A percentile compares a stretch with the other conserved stretches of the same genome.
Evolutionary conservation across 805 yeast species (phyloP).

Genomic region (Starmerella etchellsii): DNA sequence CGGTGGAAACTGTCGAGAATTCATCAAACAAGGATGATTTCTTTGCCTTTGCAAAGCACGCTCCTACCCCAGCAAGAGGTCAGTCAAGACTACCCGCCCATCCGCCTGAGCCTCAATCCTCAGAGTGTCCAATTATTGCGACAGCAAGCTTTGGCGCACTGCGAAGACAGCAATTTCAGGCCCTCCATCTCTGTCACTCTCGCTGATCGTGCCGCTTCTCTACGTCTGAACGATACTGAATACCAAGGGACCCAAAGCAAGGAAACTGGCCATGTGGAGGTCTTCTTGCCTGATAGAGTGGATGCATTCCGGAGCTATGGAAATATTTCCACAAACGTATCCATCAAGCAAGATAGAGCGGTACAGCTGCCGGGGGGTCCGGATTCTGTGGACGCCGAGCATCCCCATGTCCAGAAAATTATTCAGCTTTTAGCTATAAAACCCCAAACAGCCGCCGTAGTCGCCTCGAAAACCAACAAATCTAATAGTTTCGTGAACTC

Average conservation of each 20-base stretch:
- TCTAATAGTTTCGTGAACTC: slow-evolving; percentile 6
- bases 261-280: slow-evolving; percentile 20
- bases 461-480: slow-evolving; percentile 7
- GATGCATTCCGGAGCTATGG: slow-evolving; percentile 14
- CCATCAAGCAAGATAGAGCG: slow-evolving; percentile 9
- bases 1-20: no score
- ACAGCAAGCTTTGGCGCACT: not conserved
- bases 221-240: slow-evolving; percentile 12
- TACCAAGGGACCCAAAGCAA: slow-evolving; percentile 12
- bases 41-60: not conserved
- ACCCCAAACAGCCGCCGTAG: slow-evolving; percentile 4
- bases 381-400: slow-evolving; percentile 2
- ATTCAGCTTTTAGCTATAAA: slow-evolving; percentile 6
- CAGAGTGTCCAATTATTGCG: slow-evolving; percentile 10
- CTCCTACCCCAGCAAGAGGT: not conserved
- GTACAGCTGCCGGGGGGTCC: not conserved
- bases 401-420: slow-evolving; percentile 8
- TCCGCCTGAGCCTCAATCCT: slow-evolving; percentile 17
- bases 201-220: slow-evolving; percentile 10
- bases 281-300: slow-evolving; percentile 10
- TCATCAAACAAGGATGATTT: no score
- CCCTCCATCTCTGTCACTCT: slow-evolving; percentile 4
- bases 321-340: slow-evolving; percentile 12
- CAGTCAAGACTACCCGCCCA: slow-evolving; percentile 17
- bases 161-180: not conserved